These are phyloP conservation scores for Xylariaceae sp. DNA, from an alignment of 2,329 filamentous ascomycete genomes.

Conservation along the genomic window DNA sequence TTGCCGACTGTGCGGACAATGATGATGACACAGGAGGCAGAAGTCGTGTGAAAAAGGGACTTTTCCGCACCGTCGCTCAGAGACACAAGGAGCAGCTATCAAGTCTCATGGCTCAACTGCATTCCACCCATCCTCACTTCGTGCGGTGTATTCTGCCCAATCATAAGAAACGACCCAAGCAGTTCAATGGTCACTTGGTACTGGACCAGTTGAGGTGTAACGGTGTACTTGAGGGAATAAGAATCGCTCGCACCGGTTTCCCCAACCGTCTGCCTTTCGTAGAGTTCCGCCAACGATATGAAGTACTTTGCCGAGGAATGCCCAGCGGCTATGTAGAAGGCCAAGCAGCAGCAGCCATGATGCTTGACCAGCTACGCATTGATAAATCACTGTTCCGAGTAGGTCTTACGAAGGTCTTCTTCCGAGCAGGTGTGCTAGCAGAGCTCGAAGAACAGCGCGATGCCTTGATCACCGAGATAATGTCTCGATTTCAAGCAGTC, in stretches of 20 bases:
- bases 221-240: slow-evolving; percentile 96
- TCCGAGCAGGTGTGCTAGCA: slow-evolving; percentile 90
- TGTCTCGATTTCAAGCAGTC: slow-evolving; percentile 87
- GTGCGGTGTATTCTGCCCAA: slow-evolving; percentile 97
- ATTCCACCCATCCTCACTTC: slow-evolving; percentile 96
- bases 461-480: slow-evolving; percentile 86
- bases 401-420: slow-evolving; percentile 95
- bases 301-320: slow-evolving; percentile 85
- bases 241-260: slow-evolving; percentile 94
- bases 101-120: slow-evolving; percentile 88
- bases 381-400: slow-evolving; percentile 87
- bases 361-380: slow-evolving; percentile 83
- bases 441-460: slow-evolving; percentile 96
- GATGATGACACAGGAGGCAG: slow-evolving; percentile 68
- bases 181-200: slow-evolving; percentile 86
- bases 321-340: slow-evolving; percentile 89
- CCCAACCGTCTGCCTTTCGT: slow-evolving; percentile 88
- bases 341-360: slow-evolving; percentile 76
- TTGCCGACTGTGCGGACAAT: slow-evolving; percentile 78
- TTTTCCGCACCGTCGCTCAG: slow-evolving; percentile 95
- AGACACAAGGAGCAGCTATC: slow-evolving; percentile 97
- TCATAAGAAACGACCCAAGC: slow-evolving; percentile 94
- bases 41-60: slow-evolving; percentile 90
- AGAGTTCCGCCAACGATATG: slow-evolving; percentile 93
- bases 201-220: slow-evolving; percentile 97